Conservation (phyloP, 2,329 filamentous ascomycete genomes). For the Cryphonectria naterciae region DNA sequence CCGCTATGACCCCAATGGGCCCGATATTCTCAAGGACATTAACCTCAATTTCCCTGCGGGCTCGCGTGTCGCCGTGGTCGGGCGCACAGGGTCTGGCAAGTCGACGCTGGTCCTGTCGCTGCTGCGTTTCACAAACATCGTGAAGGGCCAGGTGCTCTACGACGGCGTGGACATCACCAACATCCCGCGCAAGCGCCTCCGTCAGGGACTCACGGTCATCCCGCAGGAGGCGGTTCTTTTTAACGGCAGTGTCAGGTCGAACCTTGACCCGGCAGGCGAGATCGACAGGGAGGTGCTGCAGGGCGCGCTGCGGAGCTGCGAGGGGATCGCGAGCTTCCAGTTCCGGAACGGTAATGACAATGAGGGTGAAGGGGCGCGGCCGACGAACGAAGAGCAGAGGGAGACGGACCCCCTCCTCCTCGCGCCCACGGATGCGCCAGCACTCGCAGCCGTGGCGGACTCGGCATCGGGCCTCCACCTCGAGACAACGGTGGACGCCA, state of each 20-base stretch:
- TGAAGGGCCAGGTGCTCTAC: slow-evolving; percentile 39
- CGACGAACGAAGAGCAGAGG: slow-evolving; percentile 22
- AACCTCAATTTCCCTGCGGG: slow-evolving; percentile 49
- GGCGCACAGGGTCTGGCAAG: slow-evolving; percentile 70
- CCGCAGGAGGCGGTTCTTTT: slow-evolving; percentile 46
- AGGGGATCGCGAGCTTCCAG: slow-evolving; percentile 59
- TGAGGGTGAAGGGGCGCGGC: background rate
- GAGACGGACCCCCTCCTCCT: slow-evolving; percentile 26
- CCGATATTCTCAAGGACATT: slow-evolving; percentile 37
- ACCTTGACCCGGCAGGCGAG: slow-evolving; percentile 67
- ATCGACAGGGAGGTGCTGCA: slow-evolving; percentile 58
- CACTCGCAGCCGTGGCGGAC: slow-evolving; percentile 30
- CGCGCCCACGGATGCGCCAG: slow-evolving; percentile 12
- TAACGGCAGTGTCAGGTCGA: slow-evolving; percentile 47
- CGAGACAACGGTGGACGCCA: slow-evolving; percentile 53
- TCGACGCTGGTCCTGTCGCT: slow-evolving; percentile 52
- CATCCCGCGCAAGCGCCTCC: slow-evolving; percentile 41
- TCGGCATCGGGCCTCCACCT: slow-evolving; percentile 41
- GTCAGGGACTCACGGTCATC: slow-evolving; percentile 44
- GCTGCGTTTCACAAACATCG: slow-evolving; percentile 42
- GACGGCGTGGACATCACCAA: slow-evolving; percentile 42
- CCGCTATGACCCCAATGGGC: slow-evolving; percentile 36
- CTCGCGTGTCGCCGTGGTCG: slow-evolving; percentile 67
- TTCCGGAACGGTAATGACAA: slow-evolving; percentile 39
- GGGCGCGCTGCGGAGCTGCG: slow-evolving; percentile 65